A percentile compares a stretch with the other conserved stretches of the same genome.
Evolutionary conservation across 805 yeast species (phyloP).

Genomic region (Suhomyces sp.): DNA sequence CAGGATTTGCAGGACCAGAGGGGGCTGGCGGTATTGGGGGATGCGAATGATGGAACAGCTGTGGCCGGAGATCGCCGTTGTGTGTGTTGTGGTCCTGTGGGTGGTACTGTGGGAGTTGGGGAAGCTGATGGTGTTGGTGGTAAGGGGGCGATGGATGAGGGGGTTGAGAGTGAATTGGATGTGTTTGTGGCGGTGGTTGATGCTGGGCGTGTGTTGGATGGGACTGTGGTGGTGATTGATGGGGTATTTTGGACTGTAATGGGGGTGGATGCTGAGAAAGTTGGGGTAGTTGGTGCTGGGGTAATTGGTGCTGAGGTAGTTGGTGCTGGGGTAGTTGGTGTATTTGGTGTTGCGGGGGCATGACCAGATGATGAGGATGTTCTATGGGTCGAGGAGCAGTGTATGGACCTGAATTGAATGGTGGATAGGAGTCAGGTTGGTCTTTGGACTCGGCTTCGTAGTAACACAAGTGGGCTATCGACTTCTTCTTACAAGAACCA

Average conservation of each 20-base stretch:
- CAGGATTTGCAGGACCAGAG: neutral
- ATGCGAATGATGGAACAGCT: neutral
- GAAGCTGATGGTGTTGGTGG: neutral
- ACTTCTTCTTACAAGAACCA: slow-evolving; percentile 41
- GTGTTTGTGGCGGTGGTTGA: slow-evolving; percentile 1
- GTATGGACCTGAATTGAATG: neutral
- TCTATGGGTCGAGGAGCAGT: slow-evolving; percentile 2
- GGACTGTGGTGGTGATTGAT: neutral
- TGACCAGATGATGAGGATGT: slow-evolving; percentile 5
- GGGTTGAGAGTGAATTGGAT: neutral
- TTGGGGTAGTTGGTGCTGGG: slow-evolving; percentile 1
- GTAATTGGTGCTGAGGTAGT: neutral
- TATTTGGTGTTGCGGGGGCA: slow-evolving; percentile 1
- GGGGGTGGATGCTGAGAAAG: neutral
- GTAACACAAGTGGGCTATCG: slow-evolving; percentile 41
- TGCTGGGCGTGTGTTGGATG: neutral
- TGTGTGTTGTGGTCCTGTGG: neutral
- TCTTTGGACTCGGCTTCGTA: slow-evolving; percentile 26
- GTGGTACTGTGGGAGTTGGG: neutral
- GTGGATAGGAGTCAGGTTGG: neutral
- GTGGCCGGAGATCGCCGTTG: neutral
- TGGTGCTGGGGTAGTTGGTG: neutral
- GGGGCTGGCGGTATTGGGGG: neutral
- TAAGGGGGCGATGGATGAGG: neutral
- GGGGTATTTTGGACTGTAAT: neutral